These are phyloP conservation scores for Aspergillus panamensis DNA, from an alignment of 495 filamentous ascomycete species.

Conservation along the genomic window DNA sequence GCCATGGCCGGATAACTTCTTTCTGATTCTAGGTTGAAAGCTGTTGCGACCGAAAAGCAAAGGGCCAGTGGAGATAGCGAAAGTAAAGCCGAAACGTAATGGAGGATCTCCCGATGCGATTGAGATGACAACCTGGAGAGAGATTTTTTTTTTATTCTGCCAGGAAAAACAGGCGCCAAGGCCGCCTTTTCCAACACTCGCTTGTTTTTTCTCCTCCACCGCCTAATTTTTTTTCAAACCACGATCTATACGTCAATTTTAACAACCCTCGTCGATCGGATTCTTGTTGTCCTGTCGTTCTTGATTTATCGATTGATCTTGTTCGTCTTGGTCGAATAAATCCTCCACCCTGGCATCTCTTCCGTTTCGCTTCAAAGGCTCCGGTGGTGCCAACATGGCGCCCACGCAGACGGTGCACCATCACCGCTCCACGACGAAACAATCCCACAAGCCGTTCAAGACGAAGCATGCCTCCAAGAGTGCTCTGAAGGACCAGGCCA, in stretches of 20 bases:
- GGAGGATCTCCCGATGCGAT: background rate
- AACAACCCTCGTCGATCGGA: slow-evolving; percentile 2
- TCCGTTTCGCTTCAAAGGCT: slow-evolving; percentile 86
- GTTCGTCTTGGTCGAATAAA: background rate
- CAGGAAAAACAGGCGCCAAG: slow-evolving; percentile 27
- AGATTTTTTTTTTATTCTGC: slow-evolving; percentile 25
- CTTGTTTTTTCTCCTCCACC: slow-evolving; percentile 23
- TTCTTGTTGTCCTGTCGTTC: background rate
- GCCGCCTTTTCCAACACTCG: slow-evolving; percentile 19
- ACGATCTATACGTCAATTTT: slow-evolving; percentile 14
- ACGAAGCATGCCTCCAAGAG: slow-evolving; percentile 85
- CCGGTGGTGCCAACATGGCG: slow-evolving; percentile 55
- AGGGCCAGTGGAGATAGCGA: slow-evolving; percentile 10
- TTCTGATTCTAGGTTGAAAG: background rate
- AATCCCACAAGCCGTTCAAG: slow-evolving; percentile 83
- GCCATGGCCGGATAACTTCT: slow-evolving; percentile 12
- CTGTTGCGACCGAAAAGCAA: slow-evolving; percentile 4
- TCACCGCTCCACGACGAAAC: slow-evolving; percentile 88
- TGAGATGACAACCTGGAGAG: background rate
- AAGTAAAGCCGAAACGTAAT: background rate
- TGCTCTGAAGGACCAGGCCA: slow-evolving; percentile 71
- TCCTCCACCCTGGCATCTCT: slow-evolving; percentile 52
- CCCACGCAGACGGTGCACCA: slow-evolving; percentile 62
- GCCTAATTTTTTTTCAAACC: slow-evolving; percentile 23
- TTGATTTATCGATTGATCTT: background rate